phyloP scores from a whole-genome alignment of 306 rosid genomes.

The Canavalia gladiata region DNA sequence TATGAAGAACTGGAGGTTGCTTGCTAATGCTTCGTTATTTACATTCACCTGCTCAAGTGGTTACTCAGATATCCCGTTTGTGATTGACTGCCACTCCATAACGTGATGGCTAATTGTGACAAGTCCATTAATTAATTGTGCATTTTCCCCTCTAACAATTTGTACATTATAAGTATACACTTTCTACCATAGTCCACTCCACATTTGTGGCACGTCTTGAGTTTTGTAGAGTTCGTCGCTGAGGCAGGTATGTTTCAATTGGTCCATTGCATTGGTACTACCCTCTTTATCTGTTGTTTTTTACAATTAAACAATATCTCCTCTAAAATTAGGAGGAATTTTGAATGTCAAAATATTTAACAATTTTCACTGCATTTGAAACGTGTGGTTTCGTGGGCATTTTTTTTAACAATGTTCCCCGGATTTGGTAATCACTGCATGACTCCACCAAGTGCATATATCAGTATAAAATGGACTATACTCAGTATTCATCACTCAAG shows the following conservation, averaged over 20 bases:
- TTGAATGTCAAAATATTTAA: conserved; percentile 22
- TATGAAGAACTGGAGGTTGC: conserved; percentile 32
- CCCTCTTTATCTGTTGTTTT: background rate
- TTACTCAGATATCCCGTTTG: conserved; percentile 8
- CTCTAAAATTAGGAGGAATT: conserved; percentile 32
- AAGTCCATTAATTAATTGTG: conserved; percentile 8
- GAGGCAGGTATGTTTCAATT: conserved; percentile 27
- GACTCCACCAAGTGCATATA: background rate
- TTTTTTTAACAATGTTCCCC: background rate
- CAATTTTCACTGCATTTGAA: conserved; percentile 1
- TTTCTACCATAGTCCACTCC: conserved; percentile 21
- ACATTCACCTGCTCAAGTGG: conserved; percentile 24
- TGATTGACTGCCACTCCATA: background rate
- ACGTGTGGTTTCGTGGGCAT: background rate
- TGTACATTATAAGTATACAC: conserved; percentile 12
- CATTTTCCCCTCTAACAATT: conserved; percentile 34
- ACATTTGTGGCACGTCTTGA: conserved; percentile 7
- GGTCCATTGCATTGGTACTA: background rate
- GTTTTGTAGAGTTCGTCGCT: conserved; percentile 23
- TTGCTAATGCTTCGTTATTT: conserved; percentile 34
- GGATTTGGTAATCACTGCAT: background rate
- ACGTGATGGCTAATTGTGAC: conserved; percentile 18
- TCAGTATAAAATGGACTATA: background rate
- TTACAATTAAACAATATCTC: background rate
- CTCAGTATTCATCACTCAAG: too few species aligned